These are phyloP conservation scores for Colletotrichum salicis DNA, from an alignment of 2,329 filamentous ascomycete species.

Conservation along the genomic window DNA sequence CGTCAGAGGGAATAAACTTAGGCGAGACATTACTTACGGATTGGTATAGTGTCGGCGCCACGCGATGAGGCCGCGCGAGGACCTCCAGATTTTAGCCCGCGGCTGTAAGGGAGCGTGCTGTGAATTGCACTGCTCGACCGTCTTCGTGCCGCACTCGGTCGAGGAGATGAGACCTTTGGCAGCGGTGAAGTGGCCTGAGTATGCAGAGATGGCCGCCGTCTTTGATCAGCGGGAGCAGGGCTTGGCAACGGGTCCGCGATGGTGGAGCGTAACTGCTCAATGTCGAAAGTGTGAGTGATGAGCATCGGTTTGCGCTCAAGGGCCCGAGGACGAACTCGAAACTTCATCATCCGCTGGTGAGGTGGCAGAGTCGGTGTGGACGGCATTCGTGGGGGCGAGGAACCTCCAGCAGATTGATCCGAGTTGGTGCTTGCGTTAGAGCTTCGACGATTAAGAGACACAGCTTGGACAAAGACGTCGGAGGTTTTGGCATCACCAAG, in stretches of 20 bases:
- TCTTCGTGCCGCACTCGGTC: constrained; percentile 33
- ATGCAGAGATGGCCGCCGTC: constrained; percentile 28
- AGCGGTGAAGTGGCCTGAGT: constrained; percentile 21
- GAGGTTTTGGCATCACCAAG: constrained; percentile 53
- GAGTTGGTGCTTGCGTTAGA: constrained; percentile 40
- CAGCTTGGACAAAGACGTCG: constrained; percentile 57
- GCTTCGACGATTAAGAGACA: constrained; percentile 48
- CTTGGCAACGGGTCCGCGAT: constrained; percentile 49
- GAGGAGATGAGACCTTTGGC: constrained; percentile 16
- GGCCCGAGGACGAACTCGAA: constrained; percentile 54
- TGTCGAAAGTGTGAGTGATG: constrained; percentile 61
- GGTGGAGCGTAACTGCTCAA: constrained; percentile 58
- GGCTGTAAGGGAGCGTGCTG: constrained; percentile 35
- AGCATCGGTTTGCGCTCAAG: constrained; percentile 56
- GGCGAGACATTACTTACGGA: constrained; percentile 53
- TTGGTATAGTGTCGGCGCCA: constrained; percentile 52
- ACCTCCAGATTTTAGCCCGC: constrained; percentile 30
- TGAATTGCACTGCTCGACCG: constrained; percentile 41
- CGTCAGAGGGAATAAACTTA: constrained; percentile 24
- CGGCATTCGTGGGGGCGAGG: constrained; percentile 15
- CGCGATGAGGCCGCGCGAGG: constrained; percentile 38
- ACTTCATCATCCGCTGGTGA: constrained; percentile 51
- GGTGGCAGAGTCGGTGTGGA: constrained; percentile 11
- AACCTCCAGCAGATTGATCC: constrained; percentile 19
- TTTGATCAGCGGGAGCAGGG: background rate